Evolutionary conservation across 2,329 filamentous ascomycete species (phyloP), one percentile per base, ranked within the genome.

Genomic region (Colletotrichum echinochloae): DNA sequence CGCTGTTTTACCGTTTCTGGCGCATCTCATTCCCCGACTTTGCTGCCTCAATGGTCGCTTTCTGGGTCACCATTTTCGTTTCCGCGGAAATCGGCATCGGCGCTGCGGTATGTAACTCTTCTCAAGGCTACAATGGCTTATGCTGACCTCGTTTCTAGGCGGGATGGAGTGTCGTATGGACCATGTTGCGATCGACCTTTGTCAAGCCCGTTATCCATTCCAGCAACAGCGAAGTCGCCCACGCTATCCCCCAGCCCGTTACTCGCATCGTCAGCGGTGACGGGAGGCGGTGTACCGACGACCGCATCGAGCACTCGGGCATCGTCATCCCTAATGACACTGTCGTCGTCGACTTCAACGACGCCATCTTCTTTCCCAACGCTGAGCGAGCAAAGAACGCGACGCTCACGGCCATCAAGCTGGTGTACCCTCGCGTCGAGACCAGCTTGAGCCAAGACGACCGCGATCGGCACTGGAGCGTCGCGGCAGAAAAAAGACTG

Each of bases 11-110:
- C 78, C 82, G 83, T 20, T 91, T 89, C 80, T 92, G 89, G 88
- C 87, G 87, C 73, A 88, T 89, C 3, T 91, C 89, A 0, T 83
- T 91, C 1, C 86, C 89, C 18, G 90, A 92, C 77, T 91, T 91
- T 73, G 84, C 89, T 63, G 86, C 88, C 0, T 85, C 87, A 30
- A 89, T 91, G 85, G 82, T 91, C 39, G 85, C 89, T 7, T 88
- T 92, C 75, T 91, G 89, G 87, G 82, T 91, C 5, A 89, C 89
- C 0, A 83, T 91, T 18, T 90, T 91, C 74, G 85, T 87, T 2
- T 87, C 85, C 0, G 88, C 87, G 1, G 88, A 90, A 73, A 83
- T 88, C 39, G 90, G 89, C 14, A 89, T 91, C 55, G 89, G 83
- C 28, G 80, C 81, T 30, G 85, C 88, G 0, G 88, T 60, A 37